These are phyloP conservation scores for Potentilla sterilis DNA, from an alignment of 306 rosid genomes.

Conservation along the genomic window DNA sequence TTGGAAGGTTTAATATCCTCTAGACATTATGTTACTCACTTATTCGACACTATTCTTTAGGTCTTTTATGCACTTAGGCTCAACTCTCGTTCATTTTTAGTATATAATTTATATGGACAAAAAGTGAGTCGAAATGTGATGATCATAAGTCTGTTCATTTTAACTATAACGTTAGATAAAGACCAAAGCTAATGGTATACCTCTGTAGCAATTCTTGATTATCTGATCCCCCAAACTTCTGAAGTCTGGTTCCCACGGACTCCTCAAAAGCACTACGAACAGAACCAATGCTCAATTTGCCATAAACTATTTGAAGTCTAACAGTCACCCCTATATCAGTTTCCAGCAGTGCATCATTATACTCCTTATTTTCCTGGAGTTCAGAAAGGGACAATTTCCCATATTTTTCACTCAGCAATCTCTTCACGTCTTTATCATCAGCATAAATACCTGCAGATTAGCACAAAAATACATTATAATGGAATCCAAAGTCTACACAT, in stretches of 20 bases:
- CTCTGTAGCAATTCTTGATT: constrained; percentile 72
- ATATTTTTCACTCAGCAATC: constrained; percentile 52
- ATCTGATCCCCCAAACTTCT: constrained; percentile 68
- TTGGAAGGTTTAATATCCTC: background rate
- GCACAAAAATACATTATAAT: constrained; percentile 4
- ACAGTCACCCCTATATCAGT: constrained; percentile 73
- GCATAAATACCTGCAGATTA: constrained; percentile 73
- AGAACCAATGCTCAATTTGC: constrained; percentile 78
- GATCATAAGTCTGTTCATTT: background rate
- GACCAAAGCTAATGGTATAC: constrained; percentile 38
- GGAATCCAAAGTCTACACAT: background rate
- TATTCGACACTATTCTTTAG: background rate
- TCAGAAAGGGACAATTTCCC: constrained; percentile 49
- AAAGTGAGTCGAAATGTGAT: background rate
- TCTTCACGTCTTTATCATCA: constrained; percentile 53
- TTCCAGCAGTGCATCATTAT: constrained; percentile 60
- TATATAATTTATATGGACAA: background rate
- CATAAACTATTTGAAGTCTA: constrained; percentile 81
- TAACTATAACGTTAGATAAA: background rate
- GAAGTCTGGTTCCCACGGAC: constrained; percentile 75
- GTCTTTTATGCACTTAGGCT: background rate
- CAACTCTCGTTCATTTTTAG: background rate
- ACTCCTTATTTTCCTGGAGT: constrained; percentile 57
- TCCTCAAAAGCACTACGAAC: constrained; percentile 88
- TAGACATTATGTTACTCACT: background rate